Conservation (phyloP, 2,329 filamentous ascomycete species). For the Falciphora oryzae region DNA sequence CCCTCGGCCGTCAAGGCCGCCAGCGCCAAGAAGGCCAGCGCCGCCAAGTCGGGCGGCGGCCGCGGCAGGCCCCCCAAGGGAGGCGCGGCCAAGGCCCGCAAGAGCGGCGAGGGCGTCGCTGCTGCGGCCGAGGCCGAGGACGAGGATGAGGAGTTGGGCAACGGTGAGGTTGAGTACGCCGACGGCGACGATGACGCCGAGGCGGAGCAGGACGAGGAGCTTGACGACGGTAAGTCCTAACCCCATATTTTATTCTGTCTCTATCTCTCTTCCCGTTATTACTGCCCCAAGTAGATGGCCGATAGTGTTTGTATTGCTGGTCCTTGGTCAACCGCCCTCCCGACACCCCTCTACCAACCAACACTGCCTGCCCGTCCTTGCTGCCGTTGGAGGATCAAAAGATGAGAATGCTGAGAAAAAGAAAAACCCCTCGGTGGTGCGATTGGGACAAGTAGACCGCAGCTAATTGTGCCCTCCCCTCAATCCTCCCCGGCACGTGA, state of each 20-base stretch:
- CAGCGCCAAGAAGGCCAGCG: constrained; percentile 2
- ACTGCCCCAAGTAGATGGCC: not conserved
- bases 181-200: constrained; percentile 7
- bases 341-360: not conserved
- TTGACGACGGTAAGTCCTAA: constrained; percentile 10
- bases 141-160: constrained; percentile 26
- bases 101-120: constrained; percentile 2
- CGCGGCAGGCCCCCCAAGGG: constrained; percentile 12
- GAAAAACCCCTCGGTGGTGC: not conserved
- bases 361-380: not conserved
- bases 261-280: not conserved
- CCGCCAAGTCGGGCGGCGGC: constrained; percentile 11
- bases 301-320: not conserved
- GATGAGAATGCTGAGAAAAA: not conserved
- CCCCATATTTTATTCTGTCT: not conserved
- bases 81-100: not conserved
- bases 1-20: constrained; percentile 16
- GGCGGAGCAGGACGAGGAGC: constrained; percentile 8
- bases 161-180: constrained; percentile 8
- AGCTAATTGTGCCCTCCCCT: not conserved
- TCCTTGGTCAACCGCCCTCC: not conserved
- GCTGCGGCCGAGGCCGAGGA: constrained; percentile 7
- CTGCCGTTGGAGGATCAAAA: not conserved
- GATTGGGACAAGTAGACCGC: not conserved
- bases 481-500: not conserved